Base-by-base conservation (phyloP, 495 filamentous ascomycete species). In the Aspergillus ellipticus region DNA sequence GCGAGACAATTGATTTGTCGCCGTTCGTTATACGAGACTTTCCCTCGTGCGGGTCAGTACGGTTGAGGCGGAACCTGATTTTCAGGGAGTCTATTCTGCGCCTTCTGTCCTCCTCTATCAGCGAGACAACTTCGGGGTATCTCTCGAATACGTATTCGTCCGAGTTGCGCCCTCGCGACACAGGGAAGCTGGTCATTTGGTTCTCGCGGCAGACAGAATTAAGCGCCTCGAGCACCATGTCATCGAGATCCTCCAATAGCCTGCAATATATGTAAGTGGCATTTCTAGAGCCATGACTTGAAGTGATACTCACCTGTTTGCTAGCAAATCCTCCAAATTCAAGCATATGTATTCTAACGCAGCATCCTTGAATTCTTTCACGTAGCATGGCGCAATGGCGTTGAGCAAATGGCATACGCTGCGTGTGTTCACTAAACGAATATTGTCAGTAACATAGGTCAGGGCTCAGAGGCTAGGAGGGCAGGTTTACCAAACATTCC, bases 341-440 rank as follows among this genome's bases (percentile, higher is more conserved):
- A 96, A 71, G 59, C 91, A 97, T 26, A 96, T 82, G 68, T 97
- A 97, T 70, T 96, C 89, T 56, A 97, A 68, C 2, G 87, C 88
- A 33, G 86, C 88, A 64, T 96, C 82, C 68, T 96, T 96, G 68
- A 98, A 96, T 53, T 89, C 85, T 0, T 80, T 85, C 24, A 96
- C 83, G 5, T 84, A 88, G 66, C 86, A 93, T 0, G 90, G 89
- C 43, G 88, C 85, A 55, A 96, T 85, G 1, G 83, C 86, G 64
- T 94, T 96, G 24, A 98, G 78, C 11, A 97, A 73, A 42, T 86
- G 82, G 42, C 89, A 88, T 47, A 93, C 86, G 66, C 96, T 98
- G 37, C 95, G 89, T 21, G 84, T 88, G 52, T 83, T 92, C 15
- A 95, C 90, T 84, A 55, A 17, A 21, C 41, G 19, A 43, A 11